These are phyloP conservation scores for Phytophthora pseudosyringae DNA, from an alignment of 352 stramenopile species.

Conservation along the genomic window DNA sequence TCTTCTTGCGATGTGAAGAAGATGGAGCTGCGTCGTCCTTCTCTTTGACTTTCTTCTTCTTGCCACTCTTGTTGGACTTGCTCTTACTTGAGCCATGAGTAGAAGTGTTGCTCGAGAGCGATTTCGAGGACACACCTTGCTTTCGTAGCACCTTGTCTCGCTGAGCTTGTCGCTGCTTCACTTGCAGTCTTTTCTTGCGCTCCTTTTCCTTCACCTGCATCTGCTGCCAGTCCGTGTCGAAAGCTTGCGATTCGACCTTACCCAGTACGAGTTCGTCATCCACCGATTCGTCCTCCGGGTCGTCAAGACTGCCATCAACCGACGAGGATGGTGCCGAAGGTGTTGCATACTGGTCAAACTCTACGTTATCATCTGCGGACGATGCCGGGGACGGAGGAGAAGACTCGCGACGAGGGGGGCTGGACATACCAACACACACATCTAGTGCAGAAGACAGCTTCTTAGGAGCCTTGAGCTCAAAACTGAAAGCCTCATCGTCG, in stretches of 20 bases:
- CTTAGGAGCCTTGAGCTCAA: conserved; percentile 56
- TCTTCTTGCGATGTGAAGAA: conserved; percentile 45
- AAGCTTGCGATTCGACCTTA: conserved; percentile 32
- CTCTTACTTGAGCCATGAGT: conserved; percentile 31
- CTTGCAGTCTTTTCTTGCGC: conserved; percentile 67
- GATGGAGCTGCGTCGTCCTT: conserved; percentile 26
- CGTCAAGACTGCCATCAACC: conserved; percentile 30
- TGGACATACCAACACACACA: background rate
- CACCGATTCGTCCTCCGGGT: conserved; percentile 12
- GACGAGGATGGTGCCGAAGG: conserved; percentile 15
- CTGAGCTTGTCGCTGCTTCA: conserved; percentile 79
- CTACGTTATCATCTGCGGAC: conserved; percentile 27
- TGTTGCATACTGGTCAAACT: conserved; percentile 38
- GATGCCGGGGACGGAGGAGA: conserved; percentile 15
- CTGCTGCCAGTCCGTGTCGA: conserved; percentile 70
- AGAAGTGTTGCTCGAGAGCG: conserved; percentile 15
- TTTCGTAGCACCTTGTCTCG: conserved; percentile 82
- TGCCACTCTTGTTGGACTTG: conserved; percentile 39
- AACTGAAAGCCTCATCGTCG: conserved; percentile 48
- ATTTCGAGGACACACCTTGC: conserved; percentile 40
- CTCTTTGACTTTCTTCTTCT: conserved; percentile 53
- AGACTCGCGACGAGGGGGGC: background rate
- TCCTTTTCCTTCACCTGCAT: conserved; percentile 81
- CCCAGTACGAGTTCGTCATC: conserved; percentile 28
- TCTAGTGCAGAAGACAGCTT: conserved; percentile 14